Base-by-base conservation (phyloP, 2,329 filamentous ascomycete species). In the Cladophialophora psammophila region DNA sequence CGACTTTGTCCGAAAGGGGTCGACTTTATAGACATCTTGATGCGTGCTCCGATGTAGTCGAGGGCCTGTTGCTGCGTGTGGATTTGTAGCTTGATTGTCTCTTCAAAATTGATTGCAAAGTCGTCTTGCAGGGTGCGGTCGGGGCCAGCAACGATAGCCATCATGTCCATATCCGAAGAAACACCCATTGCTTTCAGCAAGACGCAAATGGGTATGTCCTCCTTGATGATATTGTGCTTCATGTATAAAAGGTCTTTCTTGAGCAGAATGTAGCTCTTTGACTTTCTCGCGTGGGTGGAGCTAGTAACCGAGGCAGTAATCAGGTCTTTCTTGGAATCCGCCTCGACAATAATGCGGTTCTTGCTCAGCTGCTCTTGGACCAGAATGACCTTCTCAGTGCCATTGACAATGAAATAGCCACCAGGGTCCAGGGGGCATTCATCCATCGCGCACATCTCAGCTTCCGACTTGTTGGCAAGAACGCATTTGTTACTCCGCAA, bases 331-430 rank as follows among this genome's bases (percentile, higher is more conserved):
- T 96, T 96, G 60, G 90, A 86, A 74, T 94, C 92, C 63, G 92
- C 90, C 80, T 99, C 96, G 15, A 99, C 94, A 77, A 99, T 97
- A 75, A 99, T 92, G 82, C 95, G 89, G 80, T 99, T 99, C 86
- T 99, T 99, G 86, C 95, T 99, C 76, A 99, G 83, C 81, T 99
- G 95, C 77, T 99, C 96, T 79, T 99, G 95, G 13, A 99, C 96
- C 52, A 99, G 83, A 76, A 99, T 99, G 73, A 99, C 95, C 83
- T 99, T 99, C 79, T 99, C 95, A 20, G 96, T 97, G 55, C 95
- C 95, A 74, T 94, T 93, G 72, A 98, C 93, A 75, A 99, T 95
- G 75, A 99, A 99, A 79, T 99, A 99, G 60, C 95, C 95, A 70
- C 95, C 95, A 0, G 96, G 95, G 76, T 99, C 95, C 48, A 99